Conservation (phyloP, 2,329 filamentous ascomycete genomes). For the Verticillium zaregamsianum region DNA sequence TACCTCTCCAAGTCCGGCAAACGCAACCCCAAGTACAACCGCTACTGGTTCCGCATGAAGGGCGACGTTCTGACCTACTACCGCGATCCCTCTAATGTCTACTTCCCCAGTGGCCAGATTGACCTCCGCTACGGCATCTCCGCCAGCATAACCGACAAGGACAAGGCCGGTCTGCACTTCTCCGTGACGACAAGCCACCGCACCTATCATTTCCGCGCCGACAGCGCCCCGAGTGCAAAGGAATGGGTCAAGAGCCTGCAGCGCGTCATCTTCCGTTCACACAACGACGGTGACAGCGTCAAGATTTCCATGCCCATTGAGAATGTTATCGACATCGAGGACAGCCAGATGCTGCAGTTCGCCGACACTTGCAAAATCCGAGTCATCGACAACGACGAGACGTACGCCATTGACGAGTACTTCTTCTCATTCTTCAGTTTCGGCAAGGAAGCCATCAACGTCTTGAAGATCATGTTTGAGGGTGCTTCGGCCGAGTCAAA, state of each 20-base stretch:
- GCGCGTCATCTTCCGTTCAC: conserved; percentile 90
- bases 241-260: conserved; percentile 96
- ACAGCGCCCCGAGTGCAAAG: conserved; percentile 81
- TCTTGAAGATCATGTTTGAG: conserved; percentile 70
- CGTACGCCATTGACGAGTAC: conserved; percentile 95
- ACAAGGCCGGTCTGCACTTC: conserved; percentile 74
- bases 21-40: conserved; percentile 79
- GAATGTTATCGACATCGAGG: conserved; percentile 89
- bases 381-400: conserved; percentile 90
- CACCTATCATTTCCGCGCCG: conserved; percentile 83
- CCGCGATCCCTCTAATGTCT: conserved; percentile 74
- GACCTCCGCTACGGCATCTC: conserved; percentile 90
- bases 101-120: conserved; percentile 88
- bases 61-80: conserved; percentile 92
- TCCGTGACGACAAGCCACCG: conserved; percentile 77
- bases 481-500: conserved; percentile 43
- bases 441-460: conserved; percentile 76
- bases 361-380: conserved; percentile 91
- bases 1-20: conserved; percentile 85
- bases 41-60: conserved; percentile 91
- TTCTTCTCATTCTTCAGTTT: conserved; percentile 94
- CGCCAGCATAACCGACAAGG: conserved; percentile 71
- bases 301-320: conserved; percentile 89
- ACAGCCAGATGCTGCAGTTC: conserved; percentile 85
- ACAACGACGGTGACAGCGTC: conserved; percentile 95